Conservation (phyloP, 164 flowering plant species). For the Stephania yunnanensis region DNA sequence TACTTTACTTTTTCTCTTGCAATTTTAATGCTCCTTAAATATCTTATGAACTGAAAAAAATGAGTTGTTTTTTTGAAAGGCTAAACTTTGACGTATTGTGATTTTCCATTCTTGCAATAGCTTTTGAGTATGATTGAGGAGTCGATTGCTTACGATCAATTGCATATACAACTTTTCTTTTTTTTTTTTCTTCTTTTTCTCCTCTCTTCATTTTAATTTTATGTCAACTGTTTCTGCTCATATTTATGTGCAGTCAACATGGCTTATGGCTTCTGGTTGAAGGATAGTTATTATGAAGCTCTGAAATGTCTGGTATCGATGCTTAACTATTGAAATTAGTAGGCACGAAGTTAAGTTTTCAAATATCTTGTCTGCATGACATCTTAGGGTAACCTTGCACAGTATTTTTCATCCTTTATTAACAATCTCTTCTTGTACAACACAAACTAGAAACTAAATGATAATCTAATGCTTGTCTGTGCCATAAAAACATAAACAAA, state of each 20-base stretch:
- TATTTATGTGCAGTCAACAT: conserved; percentile 55
- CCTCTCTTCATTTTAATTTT: no score
- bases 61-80: not conserved
- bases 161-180: not conserved
- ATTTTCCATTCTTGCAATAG: not conserved
- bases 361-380: no score
- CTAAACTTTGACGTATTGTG: not conserved
- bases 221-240: conserved; percentile 5
- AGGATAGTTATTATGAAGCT: conserved; percentile 44
- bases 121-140: not conserved
- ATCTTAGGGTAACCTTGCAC: not conserved
- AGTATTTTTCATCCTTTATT: not conserved
- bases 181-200: not conserved
- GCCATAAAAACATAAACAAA: no score
- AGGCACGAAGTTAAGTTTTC: no score
- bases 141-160: not conserved
- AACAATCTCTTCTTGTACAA: not conserved
- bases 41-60: not conserved
- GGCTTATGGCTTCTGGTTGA: conserved; percentile 83
- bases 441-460: no score
- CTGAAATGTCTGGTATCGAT: conserved; percentile 61
- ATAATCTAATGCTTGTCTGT: no score
- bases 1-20: not conserved
- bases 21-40: not conserved
- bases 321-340: not conserved